A percentile compares a stretch with the other conserved stretches of the same genome.
Conservation (phyloP, 192 early-diverging fungal species). For the Gaertneriomyces sp. region DNA sequence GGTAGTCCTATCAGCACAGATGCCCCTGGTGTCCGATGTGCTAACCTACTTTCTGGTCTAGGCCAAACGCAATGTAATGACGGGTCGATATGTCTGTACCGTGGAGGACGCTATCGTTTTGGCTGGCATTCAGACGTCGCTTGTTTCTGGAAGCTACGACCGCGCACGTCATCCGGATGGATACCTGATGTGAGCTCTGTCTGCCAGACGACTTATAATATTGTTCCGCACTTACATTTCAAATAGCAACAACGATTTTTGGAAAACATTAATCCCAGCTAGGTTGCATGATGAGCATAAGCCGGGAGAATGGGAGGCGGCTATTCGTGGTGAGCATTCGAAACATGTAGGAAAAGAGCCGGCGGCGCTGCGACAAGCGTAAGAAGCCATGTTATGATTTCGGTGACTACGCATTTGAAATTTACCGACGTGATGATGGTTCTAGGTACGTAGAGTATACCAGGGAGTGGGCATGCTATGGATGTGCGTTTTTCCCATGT, state of each 20-base stretch:
- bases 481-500: constrained; percentile 52
- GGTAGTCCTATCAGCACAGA: constrained; percentile 21
- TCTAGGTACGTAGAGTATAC: constrained; percentile 46
- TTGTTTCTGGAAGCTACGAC: constrained; percentile 43
- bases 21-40: background rate
- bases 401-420: too few species aligned
- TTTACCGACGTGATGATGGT: background rate
- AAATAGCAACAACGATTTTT: constrained; percentile 21
- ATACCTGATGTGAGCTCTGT: constrained; percentile 39
- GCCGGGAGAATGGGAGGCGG: constrained; percentile 27
- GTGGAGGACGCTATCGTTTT: constrained; percentile 41
- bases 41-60: background rate
- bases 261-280: constrained; percentile 17
- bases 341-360: constrained; percentile 21
- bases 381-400: background rate
- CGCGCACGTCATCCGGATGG: constrained; percentile 35
- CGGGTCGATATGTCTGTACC: constrained; percentile 49
- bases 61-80: constrained; percentile 54
- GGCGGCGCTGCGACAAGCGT: constrained; percentile 19
- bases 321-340: constrained; percentile 16
- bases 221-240: background rate
- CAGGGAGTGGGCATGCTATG: constrained; percentile 51
- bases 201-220: background rate
- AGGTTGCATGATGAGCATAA: constrained; percentile 18
- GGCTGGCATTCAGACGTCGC: constrained; percentile 48